Evolutionary conservation across 208 protist species (phyloP).

Genomic region (Acanthamoeba royreba): DNA sequence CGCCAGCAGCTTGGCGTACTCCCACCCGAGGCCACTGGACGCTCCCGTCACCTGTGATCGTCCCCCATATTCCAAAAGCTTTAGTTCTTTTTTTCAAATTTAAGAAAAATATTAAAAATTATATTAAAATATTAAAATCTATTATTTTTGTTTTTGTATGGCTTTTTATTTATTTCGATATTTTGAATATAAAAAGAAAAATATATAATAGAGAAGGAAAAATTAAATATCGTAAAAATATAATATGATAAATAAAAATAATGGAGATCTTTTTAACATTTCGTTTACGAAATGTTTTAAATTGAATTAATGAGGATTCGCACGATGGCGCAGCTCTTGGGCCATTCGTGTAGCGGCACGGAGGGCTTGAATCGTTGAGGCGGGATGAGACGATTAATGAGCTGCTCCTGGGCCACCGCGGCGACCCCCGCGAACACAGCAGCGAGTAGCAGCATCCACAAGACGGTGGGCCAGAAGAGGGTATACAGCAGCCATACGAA

Average conservation of each 20-base stretch:
- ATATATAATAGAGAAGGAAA: neutral
- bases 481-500: neutral
- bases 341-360: slow-evolving; percentile 4
- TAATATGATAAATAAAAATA: neutral
- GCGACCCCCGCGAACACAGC: neutral
- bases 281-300: neutral
- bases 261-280: too few species aligned
- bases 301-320: neutral
- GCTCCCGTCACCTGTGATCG: neutral
- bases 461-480: neutral
- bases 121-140: neutral
- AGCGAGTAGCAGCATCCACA: too few species aligned
- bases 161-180: too few species aligned
- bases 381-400: neutral
- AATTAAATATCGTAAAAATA: neutral
- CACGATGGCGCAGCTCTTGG: slow-evolving; percentile 21
- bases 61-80: too few species aligned
- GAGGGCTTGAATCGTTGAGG: neutral
- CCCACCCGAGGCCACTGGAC: neutral
- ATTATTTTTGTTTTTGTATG: too few species aligned
- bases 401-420: neutral
- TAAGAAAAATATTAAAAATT: neutral
- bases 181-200: too few species aligned
- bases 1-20: slow-evolving; percentile 34
- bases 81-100: too few species aligned